Conservation (phyloP, 139 green algal species). For the Picochlorum sp. region DNA sequence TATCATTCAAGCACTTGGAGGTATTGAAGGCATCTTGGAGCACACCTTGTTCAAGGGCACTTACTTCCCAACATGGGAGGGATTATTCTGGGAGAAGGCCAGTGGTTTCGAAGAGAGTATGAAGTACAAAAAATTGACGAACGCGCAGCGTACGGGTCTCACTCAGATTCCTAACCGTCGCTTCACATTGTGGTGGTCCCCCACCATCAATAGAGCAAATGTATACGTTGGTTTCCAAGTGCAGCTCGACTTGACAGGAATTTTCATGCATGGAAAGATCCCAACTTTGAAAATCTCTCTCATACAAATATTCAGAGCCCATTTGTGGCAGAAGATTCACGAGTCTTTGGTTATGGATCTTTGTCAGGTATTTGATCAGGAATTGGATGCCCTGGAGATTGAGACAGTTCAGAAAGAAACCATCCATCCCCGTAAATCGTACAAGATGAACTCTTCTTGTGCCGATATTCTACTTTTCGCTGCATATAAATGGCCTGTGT, state of each 20-base stretch:
- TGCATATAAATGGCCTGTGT: conserved; percentile 93
- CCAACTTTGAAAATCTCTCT: conserved; percentile 99
- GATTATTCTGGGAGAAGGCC: conserved; percentile 98
- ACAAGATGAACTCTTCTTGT: conserved; percentile 96
- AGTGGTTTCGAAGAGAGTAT: conserved; percentile 22
- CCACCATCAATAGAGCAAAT: conserved; percentile 99
- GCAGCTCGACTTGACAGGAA: conserved; percentile 99
- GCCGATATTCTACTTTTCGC: conserved; percentile 97
- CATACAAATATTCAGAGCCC: conserved; percentile 99
- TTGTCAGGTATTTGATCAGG: conserved; percentile 91
- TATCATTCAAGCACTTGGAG: conserved; percentile 94
- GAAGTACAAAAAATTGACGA: conserved; percentile 99
- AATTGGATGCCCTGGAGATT: conserved; percentile 99
- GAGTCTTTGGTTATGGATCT: conserved; percentile 94
- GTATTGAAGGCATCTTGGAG: conserved; percentile 99
- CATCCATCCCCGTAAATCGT: conserved; percentile 98
- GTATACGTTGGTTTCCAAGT: conserved; percentile 99
- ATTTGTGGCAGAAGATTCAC: conserved; percentile 99
- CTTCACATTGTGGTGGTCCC: conserved; percentile 99
- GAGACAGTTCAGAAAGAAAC: conserved; percentile 99
- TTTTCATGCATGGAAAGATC: conserved; percentile 99
- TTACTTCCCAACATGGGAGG: conserved; percentile 99
- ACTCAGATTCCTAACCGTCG: conserved; percentile 99
- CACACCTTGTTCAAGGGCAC: conserved; percentile 99
- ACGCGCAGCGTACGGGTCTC: conserved; percentile 92